Base-by-base conservation (phyloP, 2,329 filamentous ascomycete genomes). In the Verticillium klebahnii region DNA sequence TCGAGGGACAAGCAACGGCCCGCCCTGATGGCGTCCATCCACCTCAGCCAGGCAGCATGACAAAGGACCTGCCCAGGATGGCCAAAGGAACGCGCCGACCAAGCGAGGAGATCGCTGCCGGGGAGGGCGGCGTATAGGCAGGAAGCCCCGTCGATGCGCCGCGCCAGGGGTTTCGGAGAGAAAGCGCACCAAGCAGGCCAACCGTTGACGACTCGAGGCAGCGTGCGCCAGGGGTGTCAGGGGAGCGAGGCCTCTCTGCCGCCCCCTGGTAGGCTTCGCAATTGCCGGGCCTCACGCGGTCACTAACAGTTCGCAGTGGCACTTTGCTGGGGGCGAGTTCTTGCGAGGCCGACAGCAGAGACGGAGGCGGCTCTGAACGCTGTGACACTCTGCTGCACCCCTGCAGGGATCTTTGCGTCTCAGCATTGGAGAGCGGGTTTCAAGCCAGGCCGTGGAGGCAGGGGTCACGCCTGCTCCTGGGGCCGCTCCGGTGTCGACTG, bases 341-440 rank as follows among this genome's bases (percentile, higher is more conserved):
- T 52, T 52, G 45, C 45, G 45, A 52, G 45, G 9, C 45, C 8
- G 14, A 11, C n/a, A 52, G n/a, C 45, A 52, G 12, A 12, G 19
- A 52, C n/a, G 34, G n/a, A 52, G 45, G 9, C 19, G 45, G 45
- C 45, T 19, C 45, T 52, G 45, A 25, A 52, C 45, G 45, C 45
- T 52, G 8, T 52, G 52, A 61, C 55, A 56, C 59, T 29, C 54
- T 57, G 54, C 61, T 63, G 63, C 62, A 62, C 61, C 62, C 60
- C 59, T 58, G 36, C 63, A 65, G 62, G 63, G 63, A 58, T 15
- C 37, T 34, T 58, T 60, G 58, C 63, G 63, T 65, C 63, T 65
- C 63, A 65, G 63, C 62, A 56, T 62, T 39, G 58, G 62, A 64
- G 63, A 65, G 60, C 63, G 63, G 63, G 63, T 65, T 65, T 65